phyloP scores from a whole-genome alignment of 140 eudicot genomes.

The Ambrosia hybrid region DNA sequence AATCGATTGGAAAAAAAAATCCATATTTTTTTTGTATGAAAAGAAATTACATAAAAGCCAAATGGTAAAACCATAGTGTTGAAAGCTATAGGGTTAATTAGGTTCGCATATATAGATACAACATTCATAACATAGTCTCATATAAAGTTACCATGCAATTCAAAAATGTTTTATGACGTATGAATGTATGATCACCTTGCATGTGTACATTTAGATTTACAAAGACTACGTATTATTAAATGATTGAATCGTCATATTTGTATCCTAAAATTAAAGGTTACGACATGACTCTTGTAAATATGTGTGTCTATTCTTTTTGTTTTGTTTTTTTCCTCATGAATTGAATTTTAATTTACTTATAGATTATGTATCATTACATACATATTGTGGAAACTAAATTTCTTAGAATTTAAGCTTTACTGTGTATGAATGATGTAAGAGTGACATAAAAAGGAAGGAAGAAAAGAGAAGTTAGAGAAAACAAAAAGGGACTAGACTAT shows the following conservation, averaged over 20 bases:
- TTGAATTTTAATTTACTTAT: not conserved
- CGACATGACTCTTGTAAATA: not conserved
- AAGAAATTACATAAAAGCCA: not conserved
- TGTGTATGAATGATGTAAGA: conserved; percentile 28
- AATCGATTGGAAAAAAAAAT: no score
- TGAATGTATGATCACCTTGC: no score
- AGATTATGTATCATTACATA: not conserved
- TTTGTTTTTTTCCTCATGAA: not conserved
- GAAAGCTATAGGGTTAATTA: no score
- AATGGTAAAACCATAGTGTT: not conserved
- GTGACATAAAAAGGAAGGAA: conserved; percentile 22
- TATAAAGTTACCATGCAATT: no score
- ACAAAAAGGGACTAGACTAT: conserved; percentile 28
- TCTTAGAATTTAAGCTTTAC: not conserved
- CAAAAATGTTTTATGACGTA: no score
- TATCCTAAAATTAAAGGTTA: not conserved
- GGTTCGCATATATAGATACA: no score
- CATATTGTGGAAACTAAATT: not conserved
- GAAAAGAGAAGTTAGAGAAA: conserved; percentile 13
- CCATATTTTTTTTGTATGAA: no score
- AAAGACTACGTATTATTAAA: not conserved
- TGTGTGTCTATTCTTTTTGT: not conserved
- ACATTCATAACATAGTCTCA: no score
- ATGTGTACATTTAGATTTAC: not conserved
- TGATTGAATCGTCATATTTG: not conserved